Percentiles rank a stretch among this genome's conserved stretches.
phyloP scores from a whole-genome alignment of 306 rosid genomes.

The Canavalia gladiata region DNA sequence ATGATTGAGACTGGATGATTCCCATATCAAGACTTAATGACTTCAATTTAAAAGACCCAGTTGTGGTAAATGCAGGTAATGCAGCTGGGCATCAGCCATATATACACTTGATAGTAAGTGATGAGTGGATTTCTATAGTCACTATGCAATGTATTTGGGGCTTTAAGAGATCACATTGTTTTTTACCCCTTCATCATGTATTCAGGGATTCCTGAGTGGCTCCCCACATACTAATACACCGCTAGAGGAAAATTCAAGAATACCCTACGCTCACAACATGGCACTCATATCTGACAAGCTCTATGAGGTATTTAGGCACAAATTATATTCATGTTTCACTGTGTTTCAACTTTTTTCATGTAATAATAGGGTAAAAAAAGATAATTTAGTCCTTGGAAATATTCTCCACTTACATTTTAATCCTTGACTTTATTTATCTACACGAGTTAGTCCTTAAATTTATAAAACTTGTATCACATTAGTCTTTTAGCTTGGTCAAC shows the following conservation, averaged over 20 bases:
- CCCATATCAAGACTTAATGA: neutral
- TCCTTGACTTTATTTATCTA: neutral
- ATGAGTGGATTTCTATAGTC: neutral
- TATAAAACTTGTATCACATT: too few species aligned
- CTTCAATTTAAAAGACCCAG: neutral
- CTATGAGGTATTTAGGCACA: neutral
- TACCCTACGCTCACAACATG: neutral
- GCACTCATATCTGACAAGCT: slow-evolving; percentile 39
- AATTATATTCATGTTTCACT: neutral
- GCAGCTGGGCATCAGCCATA: slow-evolving; percentile 19
- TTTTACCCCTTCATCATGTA: neutral
- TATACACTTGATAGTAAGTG: slow-evolving; percentile 26
- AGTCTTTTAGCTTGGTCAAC: too few species aligned
- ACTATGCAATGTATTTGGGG: neutral
- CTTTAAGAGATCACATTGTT: neutral
- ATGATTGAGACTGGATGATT: too few species aligned
- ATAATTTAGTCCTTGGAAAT: neutral
- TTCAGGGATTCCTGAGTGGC: slow-evolving; percentile 33
- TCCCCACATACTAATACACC: neutral
- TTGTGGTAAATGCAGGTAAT: slow-evolving; percentile 23
- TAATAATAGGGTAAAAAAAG: neutral
- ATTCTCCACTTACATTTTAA: neutral
- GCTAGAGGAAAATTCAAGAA: neutral
- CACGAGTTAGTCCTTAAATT: too few species aligned
- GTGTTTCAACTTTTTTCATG: neutral